Conservation (phyloP, 108 stramenopile species). For the Stephanodiscus minutulus region DNA sequence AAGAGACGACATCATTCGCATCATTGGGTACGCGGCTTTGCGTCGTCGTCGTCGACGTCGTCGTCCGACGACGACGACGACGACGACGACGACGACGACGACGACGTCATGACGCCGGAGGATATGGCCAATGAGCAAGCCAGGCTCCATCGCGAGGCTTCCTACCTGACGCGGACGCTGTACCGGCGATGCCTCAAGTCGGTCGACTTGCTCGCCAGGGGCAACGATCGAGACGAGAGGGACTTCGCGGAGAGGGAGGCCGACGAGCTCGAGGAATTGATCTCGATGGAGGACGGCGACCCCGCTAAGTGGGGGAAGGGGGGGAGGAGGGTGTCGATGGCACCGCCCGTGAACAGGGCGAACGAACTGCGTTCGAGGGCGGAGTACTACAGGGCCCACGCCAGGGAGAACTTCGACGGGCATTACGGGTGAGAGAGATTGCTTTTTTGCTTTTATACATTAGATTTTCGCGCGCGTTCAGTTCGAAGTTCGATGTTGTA, state of each 20-base stretch:
- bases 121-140: conserved; percentile 20
- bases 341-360: conserved; percentile 77
- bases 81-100: neutral
- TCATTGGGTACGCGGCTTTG: neutral
- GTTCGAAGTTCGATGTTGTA: too few relatives aligned
- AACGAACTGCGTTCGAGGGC: conserved; percentile 76
- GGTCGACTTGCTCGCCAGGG: conserved; percentile 50
- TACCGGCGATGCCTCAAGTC: conserved; percentile 75
- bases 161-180: conserved; percentile 59
- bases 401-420: conserved; percentile 75
- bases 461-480: too few relatives aligned
- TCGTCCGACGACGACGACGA: neutral
- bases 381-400: conserved; percentile 74
- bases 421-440: conserved; percentile 46
- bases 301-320: neutral
- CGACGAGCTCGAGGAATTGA: conserved; percentile 35
- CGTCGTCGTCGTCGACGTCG: neutral
- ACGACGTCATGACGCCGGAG: neutral
- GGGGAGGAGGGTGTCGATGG: conserved; percentile 41
- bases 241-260: conserved; percentile 68
- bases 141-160: conserved; percentile 62
- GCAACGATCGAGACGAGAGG: conserved; percentile 76
- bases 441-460: too few relatives aligned
- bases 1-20: too few relatives aligned
- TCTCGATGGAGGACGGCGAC: conserved; percentile 12